Base-by-base conservation (phyloP, 495 filamentous ascomycete genomes). In the Hypoxylon fragiforme region DNA sequence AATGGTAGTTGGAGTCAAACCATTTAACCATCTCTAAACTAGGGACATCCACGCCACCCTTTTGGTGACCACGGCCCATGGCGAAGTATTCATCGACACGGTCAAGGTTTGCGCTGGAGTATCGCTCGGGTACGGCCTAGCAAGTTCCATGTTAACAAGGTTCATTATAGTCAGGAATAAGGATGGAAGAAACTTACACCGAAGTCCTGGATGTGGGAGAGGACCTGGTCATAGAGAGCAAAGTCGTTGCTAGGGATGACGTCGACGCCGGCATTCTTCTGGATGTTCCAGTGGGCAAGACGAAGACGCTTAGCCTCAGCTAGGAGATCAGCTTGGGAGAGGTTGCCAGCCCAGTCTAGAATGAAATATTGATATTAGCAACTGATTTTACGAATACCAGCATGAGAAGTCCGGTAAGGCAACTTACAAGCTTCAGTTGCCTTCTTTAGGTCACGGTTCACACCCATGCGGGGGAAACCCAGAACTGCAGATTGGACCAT, bases 1-100 rank as follows among this genome's bases (percentile, higher is more conserved):
- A 97, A 83, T 98, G 94, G 85, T 98, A 98, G 86, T 98, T 98
- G 61, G 90, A 95, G 82, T 98, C 94, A 73, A 98, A 98, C 94
- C 95, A 98, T 80, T 98, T 98, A 46, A 98, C 94, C 94, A 98
- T 98, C 81, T 98, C 94, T 72, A 97, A 80, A 66, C 78, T 80
- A 40, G 92, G 92, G 64, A 98, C 94, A 78, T 98, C 94, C 60
- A 98, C 82, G 61, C 85, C 90, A 49, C 81, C 80, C 81, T 89
- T 91, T 77, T 98, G 94, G 74, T 90, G 92, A 72, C 94, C 94
- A 83, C 94, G 87, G 67, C 95, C 94, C 94, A 97, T 95, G 71
- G 94, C 95, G 72, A 97, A 98, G 87, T 95, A 97, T 73, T 94
- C 89, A 77, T 97, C 94, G 65, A 98, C 79, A 38, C 87, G 76